A percentile compares a stretch with the other conserved stretches of the same genome.
phyloP scores from a whole-genome alignment of 352 stramenopile genomes.

The Elongisporangium anandrum region DNA sequence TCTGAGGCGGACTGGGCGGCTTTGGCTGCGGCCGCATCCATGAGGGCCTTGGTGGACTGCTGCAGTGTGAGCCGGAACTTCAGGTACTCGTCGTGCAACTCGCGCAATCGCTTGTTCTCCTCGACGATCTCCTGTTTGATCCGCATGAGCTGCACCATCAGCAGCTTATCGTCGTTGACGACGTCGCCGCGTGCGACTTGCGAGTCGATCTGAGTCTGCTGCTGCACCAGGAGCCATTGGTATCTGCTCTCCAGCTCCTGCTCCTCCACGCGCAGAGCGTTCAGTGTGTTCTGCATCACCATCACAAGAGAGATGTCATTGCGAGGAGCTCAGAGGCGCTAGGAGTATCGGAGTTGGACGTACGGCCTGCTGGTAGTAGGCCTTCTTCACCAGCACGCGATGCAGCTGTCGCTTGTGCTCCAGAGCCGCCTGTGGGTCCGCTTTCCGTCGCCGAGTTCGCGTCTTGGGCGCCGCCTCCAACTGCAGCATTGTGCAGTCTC shows the following conservation, averaged over 20 bases:
- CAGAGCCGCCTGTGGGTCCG: neutral
- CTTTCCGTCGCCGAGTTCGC: neutral
- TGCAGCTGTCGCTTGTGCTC: conserved; percentile 3
- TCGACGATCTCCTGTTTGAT: conserved; percentile 23
- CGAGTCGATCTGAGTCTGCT: neutral
- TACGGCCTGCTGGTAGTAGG: neutral
- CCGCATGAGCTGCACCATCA: conserved; percentile 15
- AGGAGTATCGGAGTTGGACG: neutral
- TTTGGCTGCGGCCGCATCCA: neutral
- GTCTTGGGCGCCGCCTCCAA: neutral
- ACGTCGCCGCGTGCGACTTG: neutral
- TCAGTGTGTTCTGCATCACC: neutral
- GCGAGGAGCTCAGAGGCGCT: neutral
- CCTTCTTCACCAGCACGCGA: neutral
- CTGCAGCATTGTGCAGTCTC: neutral
- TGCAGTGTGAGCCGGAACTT: conserved; percentile 22
- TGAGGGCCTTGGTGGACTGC: conserved; percentile 2
- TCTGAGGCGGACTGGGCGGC: conserved; percentile 5
- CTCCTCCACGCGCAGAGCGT: neutral
- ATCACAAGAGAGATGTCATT: neutral
- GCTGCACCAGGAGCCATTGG: neutral
- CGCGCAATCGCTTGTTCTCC: conserved; percentile 22
- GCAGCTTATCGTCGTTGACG: neutral
- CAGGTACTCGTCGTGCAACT: conserved; percentile 18
- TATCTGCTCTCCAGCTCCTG: neutral